Evolutionary conservation across 495 filamentous ascomycete genomes (phyloP).

Genomic region (Penicillium longicatenatum): DNA sequence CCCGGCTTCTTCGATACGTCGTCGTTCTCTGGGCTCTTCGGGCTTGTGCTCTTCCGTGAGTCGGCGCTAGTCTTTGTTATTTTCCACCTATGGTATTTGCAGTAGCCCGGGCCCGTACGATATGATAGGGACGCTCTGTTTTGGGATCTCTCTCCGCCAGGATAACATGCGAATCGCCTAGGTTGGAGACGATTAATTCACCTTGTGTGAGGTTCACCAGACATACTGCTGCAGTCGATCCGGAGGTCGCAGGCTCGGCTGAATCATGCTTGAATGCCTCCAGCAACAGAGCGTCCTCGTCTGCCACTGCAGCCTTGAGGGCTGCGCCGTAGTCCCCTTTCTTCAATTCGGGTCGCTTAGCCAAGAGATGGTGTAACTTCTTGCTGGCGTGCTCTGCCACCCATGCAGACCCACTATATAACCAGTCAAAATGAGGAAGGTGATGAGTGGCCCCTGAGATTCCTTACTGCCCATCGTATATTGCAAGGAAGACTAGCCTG

Average conservation of each 20-base stretch:
- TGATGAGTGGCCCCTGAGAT: neutral
- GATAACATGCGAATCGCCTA: conserved; percentile 46
- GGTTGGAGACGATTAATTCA: conserved; percentile 39
- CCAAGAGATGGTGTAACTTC: conserved; percentile 31
- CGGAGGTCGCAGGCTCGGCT: conserved; percentile 30
- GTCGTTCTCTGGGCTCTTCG: conserved; percentile 30
- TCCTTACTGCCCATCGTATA: conserved; percentile 47
- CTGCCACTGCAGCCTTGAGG: conserved; percentile 36
- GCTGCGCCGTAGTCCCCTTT: conserved; percentile 37
- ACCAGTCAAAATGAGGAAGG: conserved; percentile 7
- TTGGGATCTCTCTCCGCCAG: conserved; percentile 35
- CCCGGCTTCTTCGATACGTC: conserved; percentile 41
- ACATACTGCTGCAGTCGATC: conserved; percentile 41
- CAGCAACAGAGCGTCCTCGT: conserved; percentile 40
- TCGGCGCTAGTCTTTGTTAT: conserved; percentile 30
- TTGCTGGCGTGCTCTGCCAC: conserved; percentile 39
- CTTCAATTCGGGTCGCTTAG: conserved; percentile 34
- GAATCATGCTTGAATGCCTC: conserved; percentile 30
- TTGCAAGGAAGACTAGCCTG: conserved; percentile 40
- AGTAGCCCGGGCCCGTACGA: conserved; percentile 20
- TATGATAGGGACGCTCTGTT: conserved; percentile 33
- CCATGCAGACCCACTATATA: conserved; percentile 33
- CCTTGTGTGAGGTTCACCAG: conserved; percentile 40
- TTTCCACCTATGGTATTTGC: neutral
- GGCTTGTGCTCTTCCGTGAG: conserved; percentile 43